Evolutionary conservation across 768 basidiomycete species (phyloP).

Genomic region (Termitomyces sp.): DNA sequence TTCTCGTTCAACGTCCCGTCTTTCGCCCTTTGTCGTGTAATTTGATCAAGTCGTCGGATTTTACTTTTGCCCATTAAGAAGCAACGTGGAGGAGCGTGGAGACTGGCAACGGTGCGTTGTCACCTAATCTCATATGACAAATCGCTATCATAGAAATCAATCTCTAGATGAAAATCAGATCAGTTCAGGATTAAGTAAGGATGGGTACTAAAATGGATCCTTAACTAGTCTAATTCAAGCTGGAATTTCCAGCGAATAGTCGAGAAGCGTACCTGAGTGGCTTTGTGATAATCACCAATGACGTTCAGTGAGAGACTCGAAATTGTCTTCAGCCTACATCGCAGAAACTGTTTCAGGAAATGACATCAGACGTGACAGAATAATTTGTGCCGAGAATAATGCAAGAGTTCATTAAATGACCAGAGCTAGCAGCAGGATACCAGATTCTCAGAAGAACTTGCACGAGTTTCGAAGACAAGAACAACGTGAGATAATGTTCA

Average conservation of each 20-base stretch:
- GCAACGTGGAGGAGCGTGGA: background rate
- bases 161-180: background rate
- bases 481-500: background rate
- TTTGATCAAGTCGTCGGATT: background rate
- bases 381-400: background rate
- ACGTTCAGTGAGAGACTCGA: background rate
- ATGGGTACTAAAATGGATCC: background rate
- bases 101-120: background rate
- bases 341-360: background rate
- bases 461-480: background rate
- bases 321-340: background rate
- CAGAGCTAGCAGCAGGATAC: too few species aligned
- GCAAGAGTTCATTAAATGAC: background rate
- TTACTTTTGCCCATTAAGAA: background rate
- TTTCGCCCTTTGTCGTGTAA: background rate
- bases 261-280: background rate
- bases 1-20: background rate
- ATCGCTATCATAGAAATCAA: background rate
- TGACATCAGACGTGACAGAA: background rate
- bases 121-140: background rate
- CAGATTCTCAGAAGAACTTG: background rate
- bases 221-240: constrained; percentile 3
- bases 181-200: background rate
- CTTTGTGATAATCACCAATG: background rate
- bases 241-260: background rate